Base-by-base conservation (phyloP, 2,329 filamentous ascomycete species). In the Penicillium sp. region DNA sequence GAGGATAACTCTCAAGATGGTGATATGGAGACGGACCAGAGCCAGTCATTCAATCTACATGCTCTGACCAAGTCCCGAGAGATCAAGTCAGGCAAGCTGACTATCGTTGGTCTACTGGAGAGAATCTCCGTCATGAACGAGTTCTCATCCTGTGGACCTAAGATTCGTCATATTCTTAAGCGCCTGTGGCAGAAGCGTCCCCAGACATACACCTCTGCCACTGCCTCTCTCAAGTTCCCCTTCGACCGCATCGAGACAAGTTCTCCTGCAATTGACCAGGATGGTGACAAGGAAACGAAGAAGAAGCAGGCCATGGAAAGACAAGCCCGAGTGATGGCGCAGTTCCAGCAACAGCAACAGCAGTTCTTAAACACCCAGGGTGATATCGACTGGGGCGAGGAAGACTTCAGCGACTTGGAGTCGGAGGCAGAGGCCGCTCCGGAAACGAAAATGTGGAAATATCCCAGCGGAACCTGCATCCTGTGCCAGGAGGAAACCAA, bases 301-400 rank as follows among this genome's bases (percentile, higher is more conserved):
- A 98, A 96, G 76, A 86, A 87, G 68, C 87, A 91, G 42, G 93
- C 93, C 0, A 72, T 90, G 32, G 91, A 89, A 58, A 82, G 93
- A 18, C 90, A 97, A 68, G 90, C 90, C 1, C 86, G 83, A 61
- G 89, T 98, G 26, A 96, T 98, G 90, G 93, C 90, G 1, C 89
- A 96, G 63, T 96, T 98, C 70, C 93, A 97, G 66, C 86, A 95
- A 64, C 91, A 98, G 63, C 94, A 97, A 65, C 91, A 94, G 69
- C 93, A 82, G 60, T 98, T 98, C 70, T 74, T 98, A 71, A 86
- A 88, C 46, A 93, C 85, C 54, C 90, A 96, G 67, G 85, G 81
- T n/a, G 78, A 84, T 34, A 80, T 95, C 50, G 87, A 95, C 66
- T 95, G 89, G 86, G 89, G 87, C 11, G 86, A 93, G 49, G 80